phyloP scores from a whole-genome alignment of 78 protist species.

The Monosiga brevicollis region DNA sequence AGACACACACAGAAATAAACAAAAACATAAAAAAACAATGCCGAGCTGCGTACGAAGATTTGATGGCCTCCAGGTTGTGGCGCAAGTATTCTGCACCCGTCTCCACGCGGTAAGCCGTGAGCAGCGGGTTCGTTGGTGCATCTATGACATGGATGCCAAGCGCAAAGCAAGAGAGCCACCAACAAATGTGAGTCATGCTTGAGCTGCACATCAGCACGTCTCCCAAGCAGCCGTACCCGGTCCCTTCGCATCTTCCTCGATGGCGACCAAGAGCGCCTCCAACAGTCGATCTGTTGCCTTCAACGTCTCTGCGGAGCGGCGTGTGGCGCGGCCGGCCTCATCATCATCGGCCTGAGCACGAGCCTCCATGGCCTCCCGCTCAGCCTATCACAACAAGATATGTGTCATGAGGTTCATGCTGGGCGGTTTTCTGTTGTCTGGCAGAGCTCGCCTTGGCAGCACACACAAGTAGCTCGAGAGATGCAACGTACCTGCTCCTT shows the following conservation, averaged over 20 bases:
- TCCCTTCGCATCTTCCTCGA: constrained; percentile 10
- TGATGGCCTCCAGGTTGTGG: neutral
- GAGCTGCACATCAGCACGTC: neutral
- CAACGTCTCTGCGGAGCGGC: constrained; percentile 41
- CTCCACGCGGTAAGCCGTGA: neutral
- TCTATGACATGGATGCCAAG: neutral
- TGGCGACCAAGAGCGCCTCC: constrained; percentile 55
- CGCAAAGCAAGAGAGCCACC: neutral
- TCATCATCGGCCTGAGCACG: constrained; percentile 12
- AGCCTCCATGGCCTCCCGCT: constrained; percentile 5
- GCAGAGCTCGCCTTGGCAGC: constrained; percentile 12
- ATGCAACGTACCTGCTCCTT: no score
- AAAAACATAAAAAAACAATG: no score
- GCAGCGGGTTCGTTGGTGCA: neutral
- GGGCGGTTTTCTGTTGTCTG: constrained; percentile 11
- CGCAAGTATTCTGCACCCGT: constrained; percentile 7
- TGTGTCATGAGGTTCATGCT: constrained; percentile 24
- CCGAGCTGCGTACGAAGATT: no score
- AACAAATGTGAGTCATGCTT: no score
- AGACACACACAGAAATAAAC: no score
- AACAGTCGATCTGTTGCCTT: constrained; percentile 52
- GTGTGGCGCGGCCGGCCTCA: constrained; percentile 29
- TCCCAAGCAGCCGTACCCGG: constrained; percentile 10
- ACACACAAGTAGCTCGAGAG: constrained; percentile 10
- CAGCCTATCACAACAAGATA: neutral